Percentiles rank a stretch among this genome's conserved stretches.
phyloP scores from a whole-genome alignment of 129 eudicot genomes.

The Silybum marianum region DNA sequence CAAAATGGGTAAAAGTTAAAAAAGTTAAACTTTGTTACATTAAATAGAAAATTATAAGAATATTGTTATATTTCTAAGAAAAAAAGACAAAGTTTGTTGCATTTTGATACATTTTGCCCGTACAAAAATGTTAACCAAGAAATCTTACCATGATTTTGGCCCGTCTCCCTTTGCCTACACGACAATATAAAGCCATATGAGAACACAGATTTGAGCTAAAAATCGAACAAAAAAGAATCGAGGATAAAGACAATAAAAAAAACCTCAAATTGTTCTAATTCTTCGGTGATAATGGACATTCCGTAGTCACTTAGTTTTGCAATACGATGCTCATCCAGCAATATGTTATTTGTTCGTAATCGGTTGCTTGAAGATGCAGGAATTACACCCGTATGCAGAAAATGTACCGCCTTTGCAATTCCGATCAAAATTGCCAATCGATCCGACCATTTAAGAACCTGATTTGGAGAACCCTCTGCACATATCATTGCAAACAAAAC shows the following conservation, averaged over 20 bases:
- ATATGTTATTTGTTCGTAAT: constrained; percentile 69
- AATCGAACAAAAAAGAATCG: neutral
- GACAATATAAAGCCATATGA: constrained; percentile 27
- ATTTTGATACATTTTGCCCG: neutral
- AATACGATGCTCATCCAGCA: constrained; percentile 82
- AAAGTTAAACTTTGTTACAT: too few species aligned
- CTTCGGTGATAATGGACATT: constrained; percentile 76
- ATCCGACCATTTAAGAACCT: constrained; percentile 75
- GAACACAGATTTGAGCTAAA: neutral
- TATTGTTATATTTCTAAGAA: neutral
- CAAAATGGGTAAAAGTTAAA: neutral
- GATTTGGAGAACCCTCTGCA: constrained; percentile 60
- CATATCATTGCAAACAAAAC: constrained; percentile 9
- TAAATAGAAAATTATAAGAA: neutral
- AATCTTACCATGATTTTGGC: constrained; percentile 61
- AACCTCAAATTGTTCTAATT: constrained; percentile 65
- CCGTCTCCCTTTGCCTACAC: constrained; percentile 69
- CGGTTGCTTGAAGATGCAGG: constrained; percentile 67
- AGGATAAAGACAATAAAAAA: neutral
- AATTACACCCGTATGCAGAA: constrained; percentile 82
- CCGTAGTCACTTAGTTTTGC: constrained; percentile 94
- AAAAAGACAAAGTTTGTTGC: neutral
- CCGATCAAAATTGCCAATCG: constrained; percentile 75
- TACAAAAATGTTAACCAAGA: neutral
- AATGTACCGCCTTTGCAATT: constrained; percentile 87